Conservation (phyloP, 768 basidiomycete species). For the Leccinum truebloodii region DNA sequence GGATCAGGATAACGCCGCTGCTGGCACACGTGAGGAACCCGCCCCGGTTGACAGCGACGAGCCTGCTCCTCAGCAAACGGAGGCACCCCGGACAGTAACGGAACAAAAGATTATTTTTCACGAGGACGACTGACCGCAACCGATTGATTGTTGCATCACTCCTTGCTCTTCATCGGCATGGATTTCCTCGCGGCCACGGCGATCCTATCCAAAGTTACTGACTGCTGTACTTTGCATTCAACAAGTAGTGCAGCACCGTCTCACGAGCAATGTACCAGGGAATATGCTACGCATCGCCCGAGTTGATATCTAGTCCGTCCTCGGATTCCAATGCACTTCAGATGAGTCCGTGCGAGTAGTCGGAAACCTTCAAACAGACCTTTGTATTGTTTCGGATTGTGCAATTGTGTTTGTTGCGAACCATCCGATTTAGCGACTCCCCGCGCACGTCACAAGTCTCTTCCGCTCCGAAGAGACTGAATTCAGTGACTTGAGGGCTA, state of each 20-base stretch:
- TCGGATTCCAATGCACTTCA: neutral
- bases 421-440: too few relatives aligned
- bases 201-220: neutral
- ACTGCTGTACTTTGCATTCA: slow-evolving; percentile 5
- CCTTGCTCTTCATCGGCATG: neutral
- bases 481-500: too few relatives aligned
- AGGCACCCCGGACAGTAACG: slow-evolving; percentile 29
- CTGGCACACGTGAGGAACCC: slow-evolving; percentile 6
- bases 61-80: slow-evolving; percentile 3
- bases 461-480: too few relatives aligned
- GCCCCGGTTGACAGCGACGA: slow-evolving; percentile 2
- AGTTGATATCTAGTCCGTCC: neutral
- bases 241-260: slow-evolving; percentile 1
- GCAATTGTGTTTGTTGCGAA: too few relatives aligned
- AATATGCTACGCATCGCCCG: neutral
- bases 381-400: too few relatives aligned
- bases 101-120: slow-evolving; percentile 47
- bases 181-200: neutral
- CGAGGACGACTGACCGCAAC: slow-evolving; percentile 46
- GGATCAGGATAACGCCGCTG: slow-evolving; percentile 25
- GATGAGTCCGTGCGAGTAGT: too few relatives aligned
- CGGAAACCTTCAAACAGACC: too few relatives aligned
- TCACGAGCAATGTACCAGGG: neutral
- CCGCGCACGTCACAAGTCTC: too few relatives aligned
- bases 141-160: neutral